Evolutionary conservation across 2,329 filamentous ascomycete genomes (phyloP).

Genomic region (Sporothrix globosa): DNA sequence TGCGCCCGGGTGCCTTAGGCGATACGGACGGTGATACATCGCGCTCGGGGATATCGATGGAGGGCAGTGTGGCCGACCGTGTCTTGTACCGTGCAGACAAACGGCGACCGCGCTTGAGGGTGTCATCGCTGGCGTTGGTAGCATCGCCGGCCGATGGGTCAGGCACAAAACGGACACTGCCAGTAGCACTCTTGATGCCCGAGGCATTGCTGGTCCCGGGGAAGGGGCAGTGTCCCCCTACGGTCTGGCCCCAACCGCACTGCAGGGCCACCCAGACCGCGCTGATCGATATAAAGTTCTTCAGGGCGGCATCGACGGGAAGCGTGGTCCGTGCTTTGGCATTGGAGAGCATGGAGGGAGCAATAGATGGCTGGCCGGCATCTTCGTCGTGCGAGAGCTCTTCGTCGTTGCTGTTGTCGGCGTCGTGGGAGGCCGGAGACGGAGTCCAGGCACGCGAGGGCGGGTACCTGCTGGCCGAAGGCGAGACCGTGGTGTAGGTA

Average conservation of each 20-base stretch:
- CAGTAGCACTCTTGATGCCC: not conserved
- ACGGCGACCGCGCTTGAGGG: conserved; percentile 28
- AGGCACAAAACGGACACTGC: conserved; percentile 18
- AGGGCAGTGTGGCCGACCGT: conserved; percentile 31
- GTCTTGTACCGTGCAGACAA: conserved; percentile 27
- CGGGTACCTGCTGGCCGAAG: conserved; percentile 51
- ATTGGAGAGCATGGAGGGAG: conserved; percentile 28
- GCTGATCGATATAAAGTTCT: conserved; percentile 55
- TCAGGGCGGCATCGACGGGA: conserved; percentile 50
- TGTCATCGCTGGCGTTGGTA: not conserved
- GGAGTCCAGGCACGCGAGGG: conserved; percentile 45
- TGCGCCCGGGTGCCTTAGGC: not conserved
- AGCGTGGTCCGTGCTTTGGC: conserved; percentile 43
- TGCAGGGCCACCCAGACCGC: conserved; percentile 57
- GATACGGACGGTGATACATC: conserved; percentile 31
- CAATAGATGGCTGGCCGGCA: conserved; percentile 10
- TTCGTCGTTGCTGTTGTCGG: conserved; percentile 37
- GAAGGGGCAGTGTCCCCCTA: not conserved
- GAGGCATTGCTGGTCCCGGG: not conserved
- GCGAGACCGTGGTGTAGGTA: conserved; percentile 62
- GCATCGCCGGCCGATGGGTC: not conserved
- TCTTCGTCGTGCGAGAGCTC: conserved; percentile 26
- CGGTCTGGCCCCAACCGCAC: conserved; percentile 44
- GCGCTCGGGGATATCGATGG: conserved; percentile 26
- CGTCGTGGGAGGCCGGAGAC: conserved; percentile 36